Evolutionary conservation across 1,139 yeast species (phyloP).

Genomic region (Taphrina wiesneri): DNA sequence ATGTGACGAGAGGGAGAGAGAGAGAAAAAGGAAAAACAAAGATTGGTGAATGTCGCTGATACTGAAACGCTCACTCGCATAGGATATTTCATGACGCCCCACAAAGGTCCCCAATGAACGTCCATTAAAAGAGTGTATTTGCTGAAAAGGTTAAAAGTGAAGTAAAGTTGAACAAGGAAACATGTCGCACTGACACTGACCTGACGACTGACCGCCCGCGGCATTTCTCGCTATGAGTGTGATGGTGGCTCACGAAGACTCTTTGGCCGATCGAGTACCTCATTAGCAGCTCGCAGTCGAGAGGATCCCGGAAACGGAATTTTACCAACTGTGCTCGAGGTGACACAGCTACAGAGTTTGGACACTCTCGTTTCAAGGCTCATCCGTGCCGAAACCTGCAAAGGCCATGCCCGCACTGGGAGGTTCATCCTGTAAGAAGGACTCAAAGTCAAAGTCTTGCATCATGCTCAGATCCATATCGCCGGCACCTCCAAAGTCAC

Average conservation of each 20-base stretch:
- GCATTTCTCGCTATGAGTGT: too few species aligned
- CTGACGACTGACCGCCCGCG: too few species aligned
- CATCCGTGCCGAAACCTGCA: slow-evolving; percentile 20
- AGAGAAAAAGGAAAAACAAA: too few species aligned
- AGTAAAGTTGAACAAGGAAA: too few species aligned
- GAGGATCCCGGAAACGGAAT: too few species aligned
- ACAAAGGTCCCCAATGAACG: background rate
- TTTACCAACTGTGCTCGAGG: too few species aligned
- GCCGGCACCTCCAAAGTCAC: slow-evolving; percentile 13
- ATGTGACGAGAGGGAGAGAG: background rate
- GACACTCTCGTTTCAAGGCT: background rate
- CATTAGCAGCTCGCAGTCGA: too few species aligned
- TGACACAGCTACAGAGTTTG: background rate
- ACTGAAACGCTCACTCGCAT: background rate
- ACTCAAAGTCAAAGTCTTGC: slow-evolving; percentile 38
- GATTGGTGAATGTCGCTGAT: background rate
- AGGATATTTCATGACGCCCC: background rate
- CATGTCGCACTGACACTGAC: too few species aligned
- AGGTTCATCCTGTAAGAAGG: slow-evolving; percentile 36
- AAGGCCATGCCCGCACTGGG: slow-evolving; percentile 30
- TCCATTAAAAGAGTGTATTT: background rate
- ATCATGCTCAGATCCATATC: slow-evolving; percentile 36
- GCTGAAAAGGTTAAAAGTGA: background rate
- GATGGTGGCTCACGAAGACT: too few species aligned
- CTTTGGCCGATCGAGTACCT: too few species aligned